phyloP scores from a whole-genome alignment of 495 filamentous ascomycete genomes.

The Friedmanniomyces endolithicus region DNA sequence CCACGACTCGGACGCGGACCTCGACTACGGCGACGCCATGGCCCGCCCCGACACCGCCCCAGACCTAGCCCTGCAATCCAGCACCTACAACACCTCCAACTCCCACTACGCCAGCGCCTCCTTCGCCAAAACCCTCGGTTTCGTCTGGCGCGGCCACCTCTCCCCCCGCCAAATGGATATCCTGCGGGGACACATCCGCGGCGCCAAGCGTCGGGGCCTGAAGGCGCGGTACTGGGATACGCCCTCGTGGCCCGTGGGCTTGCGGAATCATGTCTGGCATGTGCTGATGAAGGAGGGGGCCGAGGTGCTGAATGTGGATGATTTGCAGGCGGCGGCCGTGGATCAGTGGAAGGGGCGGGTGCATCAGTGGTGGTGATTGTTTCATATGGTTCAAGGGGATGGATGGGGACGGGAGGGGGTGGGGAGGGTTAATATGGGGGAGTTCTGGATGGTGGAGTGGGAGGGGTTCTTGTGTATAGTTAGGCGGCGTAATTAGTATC shows the following conservation, averaged over 20 bases:
- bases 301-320: slow-evolving; percentile 66
- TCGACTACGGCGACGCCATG: background rate
- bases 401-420: too few relatives aligned
- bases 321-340: slow-evolving; percentile 45
- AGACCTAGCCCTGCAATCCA: background rate
- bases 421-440: too few relatives aligned
- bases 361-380: background rate
- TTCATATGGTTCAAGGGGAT: too few relatives aligned
- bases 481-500: too few relatives aligned
- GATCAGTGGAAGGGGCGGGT: slow-evolving; percentile 32
- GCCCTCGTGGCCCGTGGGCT: slow-evolving; percentile 60
- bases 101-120: slow-evolving; percentile 44
- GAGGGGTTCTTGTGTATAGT: too few relatives aligned
- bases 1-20: background rate
- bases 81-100: slow-evolving; percentile 35
- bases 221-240: slow-evolving; percentile 70
- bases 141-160: slow-evolving; percentile 33
- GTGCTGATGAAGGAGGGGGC: slow-evolving; percentile 59
- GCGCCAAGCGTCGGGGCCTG: slow-evolving; percentile 56
- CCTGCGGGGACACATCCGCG: slow-evolving; percentile 53
- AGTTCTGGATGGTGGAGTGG: too few relatives aligned
- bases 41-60: background rate
- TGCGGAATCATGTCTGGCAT: slow-evolving; percentile 64
- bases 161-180: slow-evolving; percentile 41
- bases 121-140: slow-evolving; percentile 36